Evolutionary conservation across 2,329 filamentous ascomycete species (phyloP).

Genomic region (Chrysoporthe puriensis): DNA sequence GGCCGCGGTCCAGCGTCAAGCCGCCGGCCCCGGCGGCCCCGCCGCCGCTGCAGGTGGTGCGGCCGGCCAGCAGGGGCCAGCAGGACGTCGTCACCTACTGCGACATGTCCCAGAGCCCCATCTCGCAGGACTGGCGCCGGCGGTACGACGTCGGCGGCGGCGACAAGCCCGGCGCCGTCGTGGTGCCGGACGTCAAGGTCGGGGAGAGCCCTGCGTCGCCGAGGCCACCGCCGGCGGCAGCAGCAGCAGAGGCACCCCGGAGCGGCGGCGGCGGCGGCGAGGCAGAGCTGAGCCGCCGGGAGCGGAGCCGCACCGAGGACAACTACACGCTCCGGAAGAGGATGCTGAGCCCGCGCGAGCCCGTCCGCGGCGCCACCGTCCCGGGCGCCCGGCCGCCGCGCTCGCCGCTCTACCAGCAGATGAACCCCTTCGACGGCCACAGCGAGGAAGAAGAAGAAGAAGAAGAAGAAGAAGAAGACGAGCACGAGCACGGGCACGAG

Average conservation of each 20-base stretch:
- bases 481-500: not conserved
- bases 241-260: not conserved
- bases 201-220: slow-evolving; percentile 4
- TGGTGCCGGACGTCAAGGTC: not conserved
- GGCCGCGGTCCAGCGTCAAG: slow-evolving; percentile 5
- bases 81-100: not conserved
- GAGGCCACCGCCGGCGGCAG: not conserved
- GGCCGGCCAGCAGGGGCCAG: slow-evolving; percentile 22
- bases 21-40: not conserved
- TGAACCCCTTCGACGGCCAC: slow-evolving; percentile 15
- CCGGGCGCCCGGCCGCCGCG: slow-evolving; percentile 15
- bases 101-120: not conserved
- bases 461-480: too few species aligned
- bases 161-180: slow-evolving; percentile 5
- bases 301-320: slow-evolving; percentile 16
- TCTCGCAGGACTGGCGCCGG: slow-evolving; percentile 2
- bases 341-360: slow-evolving; percentile 14
- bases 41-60: not conserved
- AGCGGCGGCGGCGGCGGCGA: not conserved
- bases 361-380: slow-evolving; percentile 17
- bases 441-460: not conserved
- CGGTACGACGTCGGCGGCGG: not conserved
- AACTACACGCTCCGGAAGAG: not conserved
- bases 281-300: not conserved
- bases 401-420: slow-evolving; percentile 26